Base-by-base conservation (phyloP, 495 filamentous ascomycete species). In the Aspergillus cavernicola region DNA sequence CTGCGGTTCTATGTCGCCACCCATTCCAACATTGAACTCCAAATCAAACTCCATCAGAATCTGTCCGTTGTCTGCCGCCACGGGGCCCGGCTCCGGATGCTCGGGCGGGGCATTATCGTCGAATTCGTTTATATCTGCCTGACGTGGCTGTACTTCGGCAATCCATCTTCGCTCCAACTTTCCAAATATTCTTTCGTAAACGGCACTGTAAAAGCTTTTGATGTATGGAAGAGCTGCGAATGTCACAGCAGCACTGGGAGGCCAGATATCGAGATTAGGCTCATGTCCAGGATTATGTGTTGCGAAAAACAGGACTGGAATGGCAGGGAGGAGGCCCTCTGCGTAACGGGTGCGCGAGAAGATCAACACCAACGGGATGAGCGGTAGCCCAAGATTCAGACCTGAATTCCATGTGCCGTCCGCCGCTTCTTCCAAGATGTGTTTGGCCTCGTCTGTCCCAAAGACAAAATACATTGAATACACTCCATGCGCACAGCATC, bases 191-290 rank as follows among this genome's bases (percentile, higher is more conserved):
- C 75, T 72, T n/a, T 82, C 76, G 58, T 88, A 87, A 29, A 87
- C 63, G n/a, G 74, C 69, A 44, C 80, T 77, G 66, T 95, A 93
- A 20, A 78, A 71, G 18, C 80, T 72, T 32, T 87, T 83, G 24
- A 91, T 53, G 48, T 82, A 82, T 1, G 89, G 89, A 33, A 92
- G 74, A 3, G 84, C 61, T 0, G 82, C 75, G 52, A 93, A 72
- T 13, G 84, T 83, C 75, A 88, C 80, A n/a, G 80, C 76, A 3
- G 86, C 80, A 19, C 82, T 88, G 0, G 88, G 88, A 12, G 89
- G 89, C 89, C 89, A 95, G 13, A 77, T 54, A 16, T 74, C 66
- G 10, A 74, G 54, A 6, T 73, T 67, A 10, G 74, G 60, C n/a
- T 76, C 69, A 10, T 75, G 66, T 1, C 63, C 63, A 0, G 76